Evolutionary conservation across 2,329 filamentous ascomycete species (phyloP).

Genomic region (Mariannaea elegans): DNA sequence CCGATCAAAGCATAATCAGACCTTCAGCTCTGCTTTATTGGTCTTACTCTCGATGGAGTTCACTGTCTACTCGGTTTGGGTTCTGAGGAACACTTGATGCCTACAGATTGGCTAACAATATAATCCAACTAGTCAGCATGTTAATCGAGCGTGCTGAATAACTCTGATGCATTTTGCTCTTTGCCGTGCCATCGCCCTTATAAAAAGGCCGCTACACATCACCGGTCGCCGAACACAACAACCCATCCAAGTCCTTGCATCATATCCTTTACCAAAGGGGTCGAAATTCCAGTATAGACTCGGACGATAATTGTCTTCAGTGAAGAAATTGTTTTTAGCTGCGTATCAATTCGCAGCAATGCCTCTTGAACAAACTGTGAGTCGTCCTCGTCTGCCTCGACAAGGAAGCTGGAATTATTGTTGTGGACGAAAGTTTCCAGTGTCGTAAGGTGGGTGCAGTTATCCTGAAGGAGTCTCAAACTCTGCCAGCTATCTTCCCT

Average conservation of each 20-base stretch:
- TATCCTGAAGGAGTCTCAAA: conserved; percentile 13
- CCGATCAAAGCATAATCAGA: too few relatives aligned
- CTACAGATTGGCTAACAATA: too few relatives aligned
- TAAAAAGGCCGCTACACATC: neutral
- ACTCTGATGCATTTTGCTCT: too few relatives aligned
- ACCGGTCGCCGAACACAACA: conserved; percentile 7
- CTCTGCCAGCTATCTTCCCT: conserved; percentile 17
- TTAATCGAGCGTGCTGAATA: too few relatives aligned
- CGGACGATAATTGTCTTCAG: conserved; percentile 22
- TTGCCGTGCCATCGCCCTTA: too few relatives aligned
- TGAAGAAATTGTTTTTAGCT: conserved; percentile 20
- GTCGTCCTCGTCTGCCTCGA: conserved; percentile 1
- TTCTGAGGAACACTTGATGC: too few relatives aligned
- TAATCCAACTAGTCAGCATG: too few relatives aligned
- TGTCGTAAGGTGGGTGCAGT: conserved; percentile 15
- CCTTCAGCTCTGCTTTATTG: too few relatives aligned
- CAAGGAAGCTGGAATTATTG: conserved; percentile 12
- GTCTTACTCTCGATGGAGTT: too few relatives aligned
- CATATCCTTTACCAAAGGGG: conserved; percentile 6
- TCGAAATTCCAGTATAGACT: conserved; percentile 4
- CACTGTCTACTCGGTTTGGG: too few relatives aligned
- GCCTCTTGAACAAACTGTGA: conserved; percentile 9
- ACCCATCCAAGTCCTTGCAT: conserved; percentile 21
- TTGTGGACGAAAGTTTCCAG: conserved; percentile 15
- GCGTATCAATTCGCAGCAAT: conserved; percentile 18